A percentile compares a stretch with the other conserved stretches of the same genome.
These are phyloP conservation scores for Neurospora sp. DNA, from an alignment of 2,329 filamentous ascomycete species.

Conservation along the genomic window DNA sequence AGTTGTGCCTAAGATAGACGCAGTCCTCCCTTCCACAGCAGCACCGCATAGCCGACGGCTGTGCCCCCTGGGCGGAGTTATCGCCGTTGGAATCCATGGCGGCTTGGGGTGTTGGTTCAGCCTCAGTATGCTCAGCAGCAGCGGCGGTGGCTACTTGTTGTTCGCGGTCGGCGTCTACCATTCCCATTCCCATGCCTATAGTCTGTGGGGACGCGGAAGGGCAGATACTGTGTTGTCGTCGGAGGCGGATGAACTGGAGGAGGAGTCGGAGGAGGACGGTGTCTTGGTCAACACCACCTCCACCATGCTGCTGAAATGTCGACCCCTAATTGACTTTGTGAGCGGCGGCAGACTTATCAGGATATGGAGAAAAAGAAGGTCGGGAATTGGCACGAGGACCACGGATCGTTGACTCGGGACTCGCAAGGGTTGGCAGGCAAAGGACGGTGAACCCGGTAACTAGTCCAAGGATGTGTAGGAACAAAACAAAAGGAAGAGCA, in stretches of 20 bases:
- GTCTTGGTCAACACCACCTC: not conserved
- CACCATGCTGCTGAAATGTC: not conserved
- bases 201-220: not conserved
- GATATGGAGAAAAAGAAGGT: not conserved
- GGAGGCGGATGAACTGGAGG: not conserved
- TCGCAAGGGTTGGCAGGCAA: not conserved
- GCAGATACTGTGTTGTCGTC: not conserved
- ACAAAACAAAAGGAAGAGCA: not conserved
- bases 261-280: not conserved
- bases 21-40: constrained; percentile 82
- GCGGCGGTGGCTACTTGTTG: not conserved
- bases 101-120: not conserved
- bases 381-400: not conserved
- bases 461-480: not conserved
- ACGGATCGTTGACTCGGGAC: not conserved
- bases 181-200: not conserved
- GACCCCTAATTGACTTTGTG: not conserved
- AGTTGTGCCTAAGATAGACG: constrained; percentile 72
- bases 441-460: not conserved
- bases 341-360: not conserved
- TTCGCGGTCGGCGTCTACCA: not conserved
- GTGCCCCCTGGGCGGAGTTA: constrained; percentile 14
- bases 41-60: constrained; percentile 43
- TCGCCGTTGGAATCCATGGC: not conserved
- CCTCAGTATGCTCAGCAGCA: not conserved